These are phyloP conservation scores for Canavalia gladiata DNA, from an alignment of 306 rosid genomes.

Conservation along the genomic window DNA sequence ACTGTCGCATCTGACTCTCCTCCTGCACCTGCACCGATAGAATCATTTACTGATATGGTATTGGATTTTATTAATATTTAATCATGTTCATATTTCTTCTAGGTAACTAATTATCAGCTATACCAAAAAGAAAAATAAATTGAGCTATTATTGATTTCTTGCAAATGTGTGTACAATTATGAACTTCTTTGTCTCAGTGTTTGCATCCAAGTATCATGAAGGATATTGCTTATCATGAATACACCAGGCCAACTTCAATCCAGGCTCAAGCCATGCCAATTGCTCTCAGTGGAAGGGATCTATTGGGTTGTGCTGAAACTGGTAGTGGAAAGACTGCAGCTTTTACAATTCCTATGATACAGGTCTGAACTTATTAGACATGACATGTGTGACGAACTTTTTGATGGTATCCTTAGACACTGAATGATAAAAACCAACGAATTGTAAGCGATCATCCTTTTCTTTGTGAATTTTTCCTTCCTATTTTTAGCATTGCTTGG, in stretches of 20 bases:
- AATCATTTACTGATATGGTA: slow-evolving; percentile 86
- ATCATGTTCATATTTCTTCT: slow-evolving; percentile 9
- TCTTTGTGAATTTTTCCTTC: slow-evolving; percentile 27
- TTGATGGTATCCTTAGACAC: slow-evolving; percentile 34
- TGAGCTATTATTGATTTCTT: slow-evolving; percentile 1
- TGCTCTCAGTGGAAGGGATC: slow-evolving; percentile 86
- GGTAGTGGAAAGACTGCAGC: slow-evolving; percentile 97
- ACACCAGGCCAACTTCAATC: slow-evolving; percentile 89
- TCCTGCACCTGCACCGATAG: slow-evolving; percentile 82
- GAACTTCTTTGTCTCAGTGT: slow-evolving; percentile 61
- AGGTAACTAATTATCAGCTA: slow-evolving; percentile 12
- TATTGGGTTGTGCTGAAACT: slow-evolving; percentile 92
- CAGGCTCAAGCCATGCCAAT: slow-evolving; percentile 95
- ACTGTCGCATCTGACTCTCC: slow-evolving; percentile 66
- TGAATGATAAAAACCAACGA: slow-evolving; percentile 4
- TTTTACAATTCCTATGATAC: slow-evolving; percentile 86
- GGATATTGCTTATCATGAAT: slow-evolving; percentile 86
- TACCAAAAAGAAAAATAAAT: neutral
- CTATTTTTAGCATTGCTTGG: slow-evolving; percentile 78
- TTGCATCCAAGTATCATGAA: slow-evolving; percentile 78
- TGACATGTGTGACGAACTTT: slow-evolving; percentile 36
- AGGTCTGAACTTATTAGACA: slow-evolving; percentile 58
- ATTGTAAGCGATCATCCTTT: slow-evolving; percentile 22
- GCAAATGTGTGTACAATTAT: slow-evolving; percentile 13
- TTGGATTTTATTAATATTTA: neutral